A percentile compares a stretch with the other conserved stretches of the same genome.
phyloP scores from a whole-genome alignment of 139 green algal species.

The Chlamydomonas applanata region DNA sequence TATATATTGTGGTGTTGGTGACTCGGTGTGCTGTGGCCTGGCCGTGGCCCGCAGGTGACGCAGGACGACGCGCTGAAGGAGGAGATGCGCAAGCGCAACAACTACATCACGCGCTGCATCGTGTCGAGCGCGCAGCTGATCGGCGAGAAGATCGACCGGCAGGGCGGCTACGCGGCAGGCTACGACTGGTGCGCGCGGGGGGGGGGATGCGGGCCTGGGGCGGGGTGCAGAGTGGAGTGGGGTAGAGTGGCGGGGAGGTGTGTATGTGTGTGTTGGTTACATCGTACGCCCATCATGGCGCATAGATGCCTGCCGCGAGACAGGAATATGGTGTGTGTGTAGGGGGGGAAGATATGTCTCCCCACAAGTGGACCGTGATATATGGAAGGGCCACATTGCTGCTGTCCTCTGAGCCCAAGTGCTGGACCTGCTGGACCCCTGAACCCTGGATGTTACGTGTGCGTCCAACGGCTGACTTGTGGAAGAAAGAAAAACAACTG shows the following conservation, averaged over 20 bases:
- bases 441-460: too few relatives aligned
- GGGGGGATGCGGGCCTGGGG: background rate
- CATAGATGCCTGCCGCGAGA: too few relatives aligned
- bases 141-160: slow-evolving; percentile 52
- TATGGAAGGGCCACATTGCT: too few relatives aligned
- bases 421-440: too few relatives aligned
- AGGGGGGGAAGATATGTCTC: background rate
- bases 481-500: too few relatives aligned
- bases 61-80: slow-evolving; percentile 45
- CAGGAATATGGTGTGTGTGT: slow-evolving; percentile 2
- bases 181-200: slow-evolving; percentile 61
- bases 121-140: slow-evolving; percentile 67
- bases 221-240: background rate
- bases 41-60: slow-evolving; percentile 24
- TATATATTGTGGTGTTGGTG: too few relatives aligned
- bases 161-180: slow-evolving; percentile 46
- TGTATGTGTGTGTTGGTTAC: background rate
- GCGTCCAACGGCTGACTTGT: too few relatives aligned
- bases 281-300: too few relatives aligned
- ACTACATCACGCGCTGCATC: slow-evolving; percentile 45
- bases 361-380: too few relatives aligned
- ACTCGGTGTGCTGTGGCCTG: too few relatives aligned
- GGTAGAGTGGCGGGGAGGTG: background rate
- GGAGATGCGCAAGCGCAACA: slow-evolving; percentile 54
- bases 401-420: too few relatives aligned